Base-by-base conservation (phyloP, 116 monocot genomes). In the Trichopus zeylanicus region DNA sequence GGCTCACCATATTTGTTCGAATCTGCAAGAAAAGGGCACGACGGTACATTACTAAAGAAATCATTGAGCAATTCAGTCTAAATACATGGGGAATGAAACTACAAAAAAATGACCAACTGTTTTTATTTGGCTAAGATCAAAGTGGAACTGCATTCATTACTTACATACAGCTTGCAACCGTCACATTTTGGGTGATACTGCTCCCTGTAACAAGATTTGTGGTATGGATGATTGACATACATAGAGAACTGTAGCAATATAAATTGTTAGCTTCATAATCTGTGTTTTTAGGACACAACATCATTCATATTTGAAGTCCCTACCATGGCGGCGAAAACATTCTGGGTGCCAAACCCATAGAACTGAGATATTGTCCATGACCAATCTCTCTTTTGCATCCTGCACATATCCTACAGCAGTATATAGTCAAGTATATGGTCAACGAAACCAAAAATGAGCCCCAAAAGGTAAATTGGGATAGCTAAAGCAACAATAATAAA, bases 311-410 rank as follows among this genome's bases (percentile, higher is more conserved):
- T 42, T 13, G n/a, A 42, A 42, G 62, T 46, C 11, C 56, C 61
- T 51, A 89, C 94, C 86, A 87, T 77, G 70, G 64, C 97, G 91
- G 18, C 76, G 39, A 30, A 97, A 82, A 61, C 97, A 97, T 9
- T 82, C 81, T 29, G 84, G 97, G 48, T 90, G 97, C 97, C 97
- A 87, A 63, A 87, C 73, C 84, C 78, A 87, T 82, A 64, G 82
- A 87, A 53, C 80, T 97, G 16, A 97, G 75, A 64, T 68, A 97
- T 11, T 82, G 81, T 24, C 84, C 97, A 69, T 81, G 60, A 46
- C 71, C 78, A 18, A 98, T 82, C 69, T 72, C 70, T 20, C 6
- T 55, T 26, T 82, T 70, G 73, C 98, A 91, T 30, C 91, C 98
- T 56, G 81, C 80, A 68, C 91, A 98, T 60, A 77, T 67, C 77